These are phyloP conservation scores for Mucor circinelloides DNA, from an alignment of 371 early-diverging fungal genomes.

Conservation along the genomic window DNA sequence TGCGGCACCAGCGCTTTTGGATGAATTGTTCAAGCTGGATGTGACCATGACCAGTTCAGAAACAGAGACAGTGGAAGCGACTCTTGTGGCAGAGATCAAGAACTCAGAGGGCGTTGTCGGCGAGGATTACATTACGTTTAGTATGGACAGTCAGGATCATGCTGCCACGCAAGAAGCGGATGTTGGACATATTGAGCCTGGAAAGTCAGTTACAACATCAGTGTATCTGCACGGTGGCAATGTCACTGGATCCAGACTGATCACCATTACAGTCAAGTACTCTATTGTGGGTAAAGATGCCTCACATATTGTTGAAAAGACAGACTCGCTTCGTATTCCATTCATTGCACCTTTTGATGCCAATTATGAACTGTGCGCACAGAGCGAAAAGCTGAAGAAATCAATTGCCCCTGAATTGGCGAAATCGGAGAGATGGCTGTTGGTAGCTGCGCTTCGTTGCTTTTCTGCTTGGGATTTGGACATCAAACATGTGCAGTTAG, in stretches of 20 bases:
- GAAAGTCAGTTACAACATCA: conserved; percentile 16
- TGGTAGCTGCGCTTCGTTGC: conserved; percentile 47
- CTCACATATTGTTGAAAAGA: conserved; percentile 42
- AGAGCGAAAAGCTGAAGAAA: conserved; percentile 26
- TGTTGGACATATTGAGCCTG: conserved; percentile 33
- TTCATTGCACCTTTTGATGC: conserved; percentile 56
- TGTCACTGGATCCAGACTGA: conserved; percentile 32
- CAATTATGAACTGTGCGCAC: conserved; percentile 40
- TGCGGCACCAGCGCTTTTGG: conserved; percentile 66
- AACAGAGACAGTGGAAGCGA: conserved; percentile 48
- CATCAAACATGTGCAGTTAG: conserved; percentile 37
- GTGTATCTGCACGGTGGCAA: conserved; percentile 34
- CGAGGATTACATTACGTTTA: conserved; percentile 31
- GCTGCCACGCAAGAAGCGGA: neutral
- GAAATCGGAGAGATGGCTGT: conserved; percentile 38
- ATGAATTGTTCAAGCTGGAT: conserved; percentile 66
- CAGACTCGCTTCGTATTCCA: conserved; percentile 48
- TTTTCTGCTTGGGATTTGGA: conserved; percentile 54
- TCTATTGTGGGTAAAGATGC: conserved; percentile 11
- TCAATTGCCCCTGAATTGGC: conserved; percentile 33
- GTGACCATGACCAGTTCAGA: conserved; percentile 69
- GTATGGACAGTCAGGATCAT: conserved; percentile 8
- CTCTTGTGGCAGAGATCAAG: conserved; percentile 52
- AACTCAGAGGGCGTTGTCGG: conserved; percentile 38
- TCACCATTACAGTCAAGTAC: conserved; percentile 34